Conservation (phyloP, 192 early-diverging fungal species). For the Chytriomyces sp. region DNA sequence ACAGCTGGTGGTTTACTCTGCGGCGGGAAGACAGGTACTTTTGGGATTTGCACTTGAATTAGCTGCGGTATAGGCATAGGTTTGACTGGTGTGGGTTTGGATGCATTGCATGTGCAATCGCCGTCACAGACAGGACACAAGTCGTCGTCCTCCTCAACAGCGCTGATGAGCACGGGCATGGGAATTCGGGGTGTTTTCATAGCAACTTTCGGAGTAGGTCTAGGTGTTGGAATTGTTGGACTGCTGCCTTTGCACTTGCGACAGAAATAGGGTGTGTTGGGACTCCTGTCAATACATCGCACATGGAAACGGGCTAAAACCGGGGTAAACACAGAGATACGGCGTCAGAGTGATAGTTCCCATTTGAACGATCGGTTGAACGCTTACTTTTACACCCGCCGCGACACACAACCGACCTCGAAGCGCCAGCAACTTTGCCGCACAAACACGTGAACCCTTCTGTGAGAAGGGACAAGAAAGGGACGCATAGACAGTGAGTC, state of each 20-base stretch:
- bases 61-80: background rate
- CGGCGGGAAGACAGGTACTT: background rate
- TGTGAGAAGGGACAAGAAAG: constrained; percentile 20
- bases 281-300: constrained; percentile 6
- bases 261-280: constrained; percentile 15
- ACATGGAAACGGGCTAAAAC: constrained; percentile 13
- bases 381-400: constrained; percentile 1
- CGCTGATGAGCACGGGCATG: background rate
- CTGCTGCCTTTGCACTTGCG: background rate
- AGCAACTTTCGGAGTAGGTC: constrained; percentile 2
- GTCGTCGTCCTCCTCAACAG: constrained; percentile 27
- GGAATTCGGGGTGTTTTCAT: constrained; percentile 9
- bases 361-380: background rate
- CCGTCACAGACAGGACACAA: constrained; percentile 37
- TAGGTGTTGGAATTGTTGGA: background rate
- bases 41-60: background rate
- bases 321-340: background rate
- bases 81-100: background rate
- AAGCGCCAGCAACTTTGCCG: constrained; percentile 21
- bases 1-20: background rate
- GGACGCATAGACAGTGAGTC: background rate
- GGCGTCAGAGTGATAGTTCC: background rate
- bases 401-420: constrained; percentile 17
- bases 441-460: constrained; percentile 8
- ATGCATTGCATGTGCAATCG: constrained; percentile 30